These are phyloP conservation scores for Colletotrichum sp. DNA, from an alignment of 2,329 filamentous ascomycete genomes.

Conservation along the genomic window DNA sequence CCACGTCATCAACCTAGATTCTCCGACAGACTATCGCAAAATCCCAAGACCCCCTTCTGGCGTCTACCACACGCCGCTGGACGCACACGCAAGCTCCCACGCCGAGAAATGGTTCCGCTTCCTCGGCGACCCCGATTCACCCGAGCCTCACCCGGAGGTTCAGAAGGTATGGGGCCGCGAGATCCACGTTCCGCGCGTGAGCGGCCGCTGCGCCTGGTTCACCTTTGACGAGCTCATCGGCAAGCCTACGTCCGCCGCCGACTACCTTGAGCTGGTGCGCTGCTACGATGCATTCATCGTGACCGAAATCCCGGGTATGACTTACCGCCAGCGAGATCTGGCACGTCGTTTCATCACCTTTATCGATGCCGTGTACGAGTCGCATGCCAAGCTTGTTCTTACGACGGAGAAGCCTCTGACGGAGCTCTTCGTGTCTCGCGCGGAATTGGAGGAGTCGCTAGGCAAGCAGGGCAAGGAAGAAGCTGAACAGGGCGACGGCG, in stretches of 20 bases:
- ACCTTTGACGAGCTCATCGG: conserved; percentile 93
- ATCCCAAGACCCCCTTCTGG: conserved; percentile 91
- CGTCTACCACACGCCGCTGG: conserved; percentile 91
- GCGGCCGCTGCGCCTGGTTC: conserved; percentile 88
- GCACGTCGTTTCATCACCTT: conserved; percentile 96
- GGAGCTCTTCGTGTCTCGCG: conserved; percentile 81
- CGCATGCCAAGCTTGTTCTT: conserved; percentile 90
- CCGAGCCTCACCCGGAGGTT: conserved; percentile 74
- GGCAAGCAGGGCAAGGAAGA: conserved; percentile 41
- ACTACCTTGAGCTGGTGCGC: conserved; percentile 91
- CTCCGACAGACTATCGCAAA: conserved; percentile 95
- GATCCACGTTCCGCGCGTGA: conserved; percentile 85
- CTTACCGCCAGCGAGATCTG: conserved; percentile 81
- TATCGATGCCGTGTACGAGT: conserved; percentile 94
- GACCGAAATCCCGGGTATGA: conserved; percentile 93
- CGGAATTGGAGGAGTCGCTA: conserved; percentile 67
- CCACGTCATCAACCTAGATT: conserved; percentile 92
- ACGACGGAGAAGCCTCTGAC: conserved; percentile 86
- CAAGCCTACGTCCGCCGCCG: conserved; percentile 86
- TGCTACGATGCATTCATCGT: conserved; percentile 93
- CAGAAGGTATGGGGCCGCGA: conserved; percentile 93
- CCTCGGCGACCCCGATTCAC: conserved; percentile 82
- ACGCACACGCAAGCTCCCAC: conserved; percentile 77
- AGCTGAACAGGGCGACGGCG: conserved; percentile 58
- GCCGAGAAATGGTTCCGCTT: conserved; percentile 96